phyloP scores from a whole-genome alignment of 257 asterid genomes.

The Coffea eugenioides region DNA sequence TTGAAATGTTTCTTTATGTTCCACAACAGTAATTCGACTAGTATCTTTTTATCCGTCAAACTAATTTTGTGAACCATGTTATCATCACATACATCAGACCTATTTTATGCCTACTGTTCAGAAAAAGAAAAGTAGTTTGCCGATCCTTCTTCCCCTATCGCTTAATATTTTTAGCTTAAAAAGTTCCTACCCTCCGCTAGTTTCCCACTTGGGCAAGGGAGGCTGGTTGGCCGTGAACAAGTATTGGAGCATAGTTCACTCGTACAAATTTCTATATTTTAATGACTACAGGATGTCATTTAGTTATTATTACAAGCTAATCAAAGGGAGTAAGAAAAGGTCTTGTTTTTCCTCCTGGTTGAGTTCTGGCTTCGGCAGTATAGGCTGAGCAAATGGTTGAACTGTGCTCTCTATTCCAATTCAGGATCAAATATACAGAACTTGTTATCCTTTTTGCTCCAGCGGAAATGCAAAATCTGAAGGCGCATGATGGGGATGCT shows the following conservation, averaged over 20 bases:
- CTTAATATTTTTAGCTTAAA: background rate
- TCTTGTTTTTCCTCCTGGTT: background rate
- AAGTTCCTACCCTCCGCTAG: background rate
- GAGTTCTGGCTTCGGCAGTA: conserved; percentile 1
- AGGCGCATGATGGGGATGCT: conserved; percentile 38
- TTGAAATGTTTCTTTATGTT: background rate
- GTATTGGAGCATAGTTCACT: background rate
- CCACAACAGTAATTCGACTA: background rate
- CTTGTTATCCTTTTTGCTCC: conserved; percentile 5
- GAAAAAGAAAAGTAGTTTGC: background rate
- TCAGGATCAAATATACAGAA: background rate
- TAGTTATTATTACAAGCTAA: background rate
- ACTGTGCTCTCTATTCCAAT: background rate
- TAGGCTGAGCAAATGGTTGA: background rate
- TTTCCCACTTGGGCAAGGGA: background rate
- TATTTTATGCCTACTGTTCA: background rate
- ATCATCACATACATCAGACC: background rate
- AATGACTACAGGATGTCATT: background rate
- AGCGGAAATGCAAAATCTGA: conserved; percentile 51
- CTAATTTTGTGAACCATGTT: background rate
- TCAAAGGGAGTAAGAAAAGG: background rate
- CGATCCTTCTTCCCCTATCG: background rate
- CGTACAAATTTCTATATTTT: background rate
- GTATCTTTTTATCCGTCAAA: background rate
- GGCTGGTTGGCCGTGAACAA: background rate